Evolutionary conservation across 2,329 filamentous ascomycete species (phyloP), one percentile per base, ranked within the genome.

Genomic region (Fusarium hostae): DNA sequence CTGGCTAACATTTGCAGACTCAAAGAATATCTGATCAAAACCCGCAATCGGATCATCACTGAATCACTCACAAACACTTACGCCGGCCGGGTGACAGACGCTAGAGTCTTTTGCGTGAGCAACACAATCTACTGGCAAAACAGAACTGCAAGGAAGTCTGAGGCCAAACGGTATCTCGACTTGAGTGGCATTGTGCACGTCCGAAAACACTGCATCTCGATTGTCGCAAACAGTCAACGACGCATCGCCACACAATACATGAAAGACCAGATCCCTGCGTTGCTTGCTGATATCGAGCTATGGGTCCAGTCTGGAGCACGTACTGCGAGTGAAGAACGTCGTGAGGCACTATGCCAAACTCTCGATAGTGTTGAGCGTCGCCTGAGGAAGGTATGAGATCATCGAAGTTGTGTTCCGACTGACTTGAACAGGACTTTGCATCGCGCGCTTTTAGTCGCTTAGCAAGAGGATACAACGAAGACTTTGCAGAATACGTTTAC

Each of bases 221-320:
- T 86, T 10, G 82, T 86, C 3, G 82, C 82, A 8, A 77, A 84
- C 3, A 82, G 79, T 44, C 84, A 84, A 66, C 78, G 81, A 28
- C 77, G 76, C 3, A 76, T 77, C 7, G 81, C 81, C 0, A 79
- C 28, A 9, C 72, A 74, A 10, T 86, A 83, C 57, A 82, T 86
- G 54, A 68, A 76, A 4, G 75, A 83, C 30, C 75, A 83, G 18
- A 81, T 86, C 16, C 82, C 83, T 1, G 80, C 79, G 0, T 73
- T 86, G 5, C 68, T 86, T 2, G 79, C 78, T 22, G 79, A 82
- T 3, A 63, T 84, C 2, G 76, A 80, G 9, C 77, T 86, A 1
- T 87, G 84, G 85, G 78, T 85, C 3, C 76, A 83, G 55, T 81
- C 83, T 28, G 84, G 84, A 1, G 79, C 81, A 1, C 80, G 81